A percentile compares a stretch with the other conserved stretches of the same genome.
phyloP scores from a whole-genome alignment of 1,139 yeast genomes.

The Candida frijolesensis region DNA sequence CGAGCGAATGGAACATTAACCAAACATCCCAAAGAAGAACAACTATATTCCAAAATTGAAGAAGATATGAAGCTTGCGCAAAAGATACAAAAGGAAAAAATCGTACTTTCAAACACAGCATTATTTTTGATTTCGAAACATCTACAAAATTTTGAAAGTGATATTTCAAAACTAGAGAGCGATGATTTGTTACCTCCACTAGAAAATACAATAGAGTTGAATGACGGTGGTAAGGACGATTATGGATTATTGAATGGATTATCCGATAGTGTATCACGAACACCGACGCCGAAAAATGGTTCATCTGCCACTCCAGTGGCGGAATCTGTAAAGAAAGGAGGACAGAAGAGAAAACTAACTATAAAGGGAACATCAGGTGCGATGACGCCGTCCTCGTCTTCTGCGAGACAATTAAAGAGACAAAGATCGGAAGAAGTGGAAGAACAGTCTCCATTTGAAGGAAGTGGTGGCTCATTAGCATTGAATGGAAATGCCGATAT shows the following conservation, averaged over 20 bases:
- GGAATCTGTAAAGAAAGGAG: conserved; percentile 20
- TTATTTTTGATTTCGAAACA: conserved; percentile 76
- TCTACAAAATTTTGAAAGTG: conserved; percentile 69
- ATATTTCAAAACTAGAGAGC: conserved; percentile 71
- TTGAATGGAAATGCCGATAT: conserved; percentile 16
- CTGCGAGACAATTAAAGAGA: conserved; percentile 29
- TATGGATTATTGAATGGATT: conserved; percentile 19
- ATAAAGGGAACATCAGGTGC: conserved; percentile 10
- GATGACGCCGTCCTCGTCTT: conserved; percentile 1
- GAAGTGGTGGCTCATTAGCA: conserved; percentile 19
- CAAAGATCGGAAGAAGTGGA: conserved; percentile 27
- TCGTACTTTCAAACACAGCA: conserved; percentile 80
- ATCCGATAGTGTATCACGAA: conserved; percentile 30
- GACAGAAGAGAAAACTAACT: conserved; percentile 29
- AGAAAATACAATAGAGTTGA: conserved; percentile 28
- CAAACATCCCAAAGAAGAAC: conserved; percentile 82
- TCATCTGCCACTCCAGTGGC: conserved; percentile 14
- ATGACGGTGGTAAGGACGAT: conserved; percentile 15
- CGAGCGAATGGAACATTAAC: conserved; percentile 81
- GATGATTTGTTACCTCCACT: conserved; percentile 77
- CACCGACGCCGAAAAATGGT: conserved; percentile 35
- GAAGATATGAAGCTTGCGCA: conserved; percentile 67
- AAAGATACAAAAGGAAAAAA: conserved; percentile 74
- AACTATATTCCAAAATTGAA: conserved; percentile 63
- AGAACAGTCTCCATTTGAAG: conserved; percentile 14